A percentile compares a stretch with the other conserved stretches of the same genome.
These are phyloP conservation scores for Candida qinlingensis DNA, from an alignment of 805 yeast genomes.

Conservation along the genomic window DNA sequence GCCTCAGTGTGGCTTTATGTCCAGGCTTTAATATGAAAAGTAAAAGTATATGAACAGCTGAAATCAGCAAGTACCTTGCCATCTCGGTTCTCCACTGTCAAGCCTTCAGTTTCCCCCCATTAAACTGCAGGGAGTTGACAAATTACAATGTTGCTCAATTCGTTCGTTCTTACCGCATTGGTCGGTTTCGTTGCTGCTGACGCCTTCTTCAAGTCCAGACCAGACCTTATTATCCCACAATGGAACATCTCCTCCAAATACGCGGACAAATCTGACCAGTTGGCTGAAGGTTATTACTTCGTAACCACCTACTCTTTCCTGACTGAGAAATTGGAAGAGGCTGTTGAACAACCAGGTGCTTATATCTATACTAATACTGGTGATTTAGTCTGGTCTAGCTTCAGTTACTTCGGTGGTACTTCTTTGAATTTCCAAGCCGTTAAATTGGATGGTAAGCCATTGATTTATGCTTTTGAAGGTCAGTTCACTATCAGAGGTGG, in stretches of 20 bases:
- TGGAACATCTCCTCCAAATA: conserved; percentile 30
- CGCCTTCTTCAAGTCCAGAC: conserved; percentile 31
- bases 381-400: conserved; percentile 35
- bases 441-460: conserved; percentile 23
- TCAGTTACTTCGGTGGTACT: conserved; percentile 29
- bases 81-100: too few relatives aligned
- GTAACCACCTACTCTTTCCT: conserved; percentile 29
- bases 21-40: too few relatives aligned
- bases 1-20: too few relatives aligned
- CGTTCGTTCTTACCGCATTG: neutral
- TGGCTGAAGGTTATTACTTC: conserved; percentile 26
- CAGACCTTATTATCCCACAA: conserved; percentile 31
- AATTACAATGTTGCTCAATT: neutral
- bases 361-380: conserved; percentile 32
- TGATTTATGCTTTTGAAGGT: conserved; percentile 32
- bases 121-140: too few relatives aligned
- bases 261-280: conserved; percentile 16
- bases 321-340: conserved; percentile 13
- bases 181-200: conserved; percentile 21
- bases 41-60: too few relatives aligned
- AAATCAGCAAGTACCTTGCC: too few relatives aligned
- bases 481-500: conserved; percentile 26
- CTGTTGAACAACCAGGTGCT: conserved; percentile 32
- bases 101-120: too few relatives aligned
- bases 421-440: conserved; percentile 29